Evolutionary conservation across 2,329 filamentous ascomycete genomes (phyloP).

Genomic region (Ophiostoma quercus): DNA sequence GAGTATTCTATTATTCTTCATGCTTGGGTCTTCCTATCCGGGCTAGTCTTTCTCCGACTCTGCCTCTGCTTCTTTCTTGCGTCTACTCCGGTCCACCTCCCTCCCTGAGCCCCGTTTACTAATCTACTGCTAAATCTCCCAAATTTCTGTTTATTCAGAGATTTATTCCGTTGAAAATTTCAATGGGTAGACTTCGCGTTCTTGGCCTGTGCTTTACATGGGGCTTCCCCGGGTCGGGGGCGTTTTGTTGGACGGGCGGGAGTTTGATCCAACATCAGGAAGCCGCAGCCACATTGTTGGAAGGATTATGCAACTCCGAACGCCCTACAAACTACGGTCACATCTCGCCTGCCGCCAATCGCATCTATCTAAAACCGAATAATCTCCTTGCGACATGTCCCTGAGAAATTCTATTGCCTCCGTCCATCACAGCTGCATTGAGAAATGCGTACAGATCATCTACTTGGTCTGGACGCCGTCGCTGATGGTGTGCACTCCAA

Average conservation of each 20-base stretch:
- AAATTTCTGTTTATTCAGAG: no score
- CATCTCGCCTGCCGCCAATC: neutral
- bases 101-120: neutral
- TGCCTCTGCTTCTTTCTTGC: neutral
- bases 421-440: neutral
- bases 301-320: neutral
- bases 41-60: neutral
- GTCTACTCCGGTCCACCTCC: neutral
- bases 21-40: neutral
- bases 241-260: neutral
- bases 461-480: neutral
- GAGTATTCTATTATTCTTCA: neutral
- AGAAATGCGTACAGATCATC: neutral
- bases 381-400: neutral
- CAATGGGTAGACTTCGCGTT: neutral
- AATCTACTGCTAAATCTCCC: neutral
- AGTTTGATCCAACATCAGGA: neutral
- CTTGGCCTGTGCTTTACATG: neutral
- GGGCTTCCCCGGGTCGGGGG: no score
- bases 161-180: no score
- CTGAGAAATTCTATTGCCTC: neutral
- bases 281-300: neutral
- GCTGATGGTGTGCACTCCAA: conserved; percentile 1
- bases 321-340: neutral
- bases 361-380: neutral